Conservation (phyloP, 805 yeast genomes). For the Nakazawaea sp. region DNA sequence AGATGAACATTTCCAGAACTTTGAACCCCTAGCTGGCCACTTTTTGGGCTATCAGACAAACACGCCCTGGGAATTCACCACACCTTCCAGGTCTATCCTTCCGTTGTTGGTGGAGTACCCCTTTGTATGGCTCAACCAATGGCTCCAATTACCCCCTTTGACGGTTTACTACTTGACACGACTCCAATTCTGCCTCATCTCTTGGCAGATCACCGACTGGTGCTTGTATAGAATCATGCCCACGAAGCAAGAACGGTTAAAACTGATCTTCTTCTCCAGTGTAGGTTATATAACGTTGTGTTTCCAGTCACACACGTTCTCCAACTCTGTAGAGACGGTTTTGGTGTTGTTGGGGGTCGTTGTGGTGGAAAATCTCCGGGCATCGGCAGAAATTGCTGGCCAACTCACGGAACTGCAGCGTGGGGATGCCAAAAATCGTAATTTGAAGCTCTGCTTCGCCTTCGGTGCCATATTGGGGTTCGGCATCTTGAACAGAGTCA, state of each 20-base stretch:
- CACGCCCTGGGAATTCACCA: conserved; percentile 80
- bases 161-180: conserved; percentile 48
- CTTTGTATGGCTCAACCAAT: conserved; percentile 36
- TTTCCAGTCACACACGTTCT: conserved; percentile 81
- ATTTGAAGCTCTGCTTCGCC: conserved; percentile 22
- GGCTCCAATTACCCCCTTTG: conserved; percentile 34
- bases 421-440: not conserved
- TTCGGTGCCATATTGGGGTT: conserved; percentile 49
- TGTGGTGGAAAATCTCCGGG: conserved; percentile 32
- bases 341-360: conserved; percentile 44
- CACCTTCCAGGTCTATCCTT: conserved; percentile 65
- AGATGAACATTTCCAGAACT: conserved; percentile 93
- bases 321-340: conserved; percentile 76
- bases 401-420: conserved; percentile 3
- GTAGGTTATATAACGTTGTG: conserved; percentile 67
- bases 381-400: conserved; percentile 12
- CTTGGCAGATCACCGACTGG: conserved; percentile 26
- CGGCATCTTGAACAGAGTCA: conserved; percentile 80
- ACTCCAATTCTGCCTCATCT: conserved; percentile 29
- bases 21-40: conserved; percentile 56
- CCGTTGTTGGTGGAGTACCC: conserved; percentile 66
- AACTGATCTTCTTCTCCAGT: conserved; percentile 41
- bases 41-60: conserved; percentile 33
- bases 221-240: conserved; percentile 24
- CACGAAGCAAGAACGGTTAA: conserved; percentile 24